These are phyloP conservation scores for Ceratobasidium sp. DNA, from an alignment of 1,284 basidiomycete species.

Conservation along the genomic window DNA sequence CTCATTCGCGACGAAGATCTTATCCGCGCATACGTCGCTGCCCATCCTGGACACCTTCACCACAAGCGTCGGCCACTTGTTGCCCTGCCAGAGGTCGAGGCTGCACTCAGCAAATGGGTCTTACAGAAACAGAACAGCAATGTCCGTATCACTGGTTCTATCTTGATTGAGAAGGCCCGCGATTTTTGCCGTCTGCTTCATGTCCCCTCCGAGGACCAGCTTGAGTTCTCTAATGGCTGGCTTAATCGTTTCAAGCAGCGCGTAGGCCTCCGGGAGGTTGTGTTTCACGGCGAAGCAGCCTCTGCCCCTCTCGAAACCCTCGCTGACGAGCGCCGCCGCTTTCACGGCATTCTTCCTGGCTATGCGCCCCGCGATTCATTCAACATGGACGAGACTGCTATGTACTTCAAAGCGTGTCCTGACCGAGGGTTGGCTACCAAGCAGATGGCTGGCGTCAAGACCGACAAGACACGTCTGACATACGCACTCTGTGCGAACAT, in stretches of 20 bases:
- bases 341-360: conserved; percentile 1
- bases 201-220: not conserved
- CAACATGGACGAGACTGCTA: conserved; percentile 59
- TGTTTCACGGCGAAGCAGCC: conserved; percentile 52
- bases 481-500: conserved; percentile 56
- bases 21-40: not conserved
- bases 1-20: not conserved
- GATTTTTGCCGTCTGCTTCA: conserved; percentile 17
- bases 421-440: conserved; percentile 51
- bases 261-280: conserved; percentile 51
- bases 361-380: conserved; percentile 55
- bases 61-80: conserved; percentile 1
- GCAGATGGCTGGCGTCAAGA: conserved; percentile 52
- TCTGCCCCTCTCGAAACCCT: conserved; percentile 14
- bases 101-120: conserved; percentile 56
- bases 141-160: conserved; percentile 1
- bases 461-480: conserved; percentile 50
- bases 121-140: conserved; percentile 53
- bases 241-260: not conserved
- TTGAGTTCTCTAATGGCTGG: conserved; percentile 15
- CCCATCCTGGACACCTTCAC: not conserved
- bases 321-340: not conserved
- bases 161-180: conserved; percentile 9
- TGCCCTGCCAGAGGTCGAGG: conserved; percentile 29
- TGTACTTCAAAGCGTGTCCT: conserved; percentile 55